Conservation (phyloP, 768 basidiomycete genomes). For the Coprinellus aureogranulatus region DNA sequence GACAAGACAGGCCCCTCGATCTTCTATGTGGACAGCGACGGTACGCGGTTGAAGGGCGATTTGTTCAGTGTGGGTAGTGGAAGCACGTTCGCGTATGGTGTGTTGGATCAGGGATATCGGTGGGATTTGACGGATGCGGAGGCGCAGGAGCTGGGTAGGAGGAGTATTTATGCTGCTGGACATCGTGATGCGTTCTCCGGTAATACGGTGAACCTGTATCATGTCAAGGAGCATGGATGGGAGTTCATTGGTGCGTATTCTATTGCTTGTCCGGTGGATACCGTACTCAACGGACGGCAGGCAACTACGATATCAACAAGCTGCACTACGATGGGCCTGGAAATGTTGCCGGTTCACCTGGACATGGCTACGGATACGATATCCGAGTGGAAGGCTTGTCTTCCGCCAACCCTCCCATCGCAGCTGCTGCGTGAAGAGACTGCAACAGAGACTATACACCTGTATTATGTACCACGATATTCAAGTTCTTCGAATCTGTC, state of each 20-base stretch:
- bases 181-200: slow-evolving; percentile 96
- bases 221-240: slow-evolving; percentile 95
- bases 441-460: slow-evolving; percentile 13
- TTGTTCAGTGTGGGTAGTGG: slow-evolving; percentile 99
- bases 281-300: slow-evolving; percentile 37
- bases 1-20: slow-evolving; percentile 98
- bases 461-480: slow-evolving; percentile 15
- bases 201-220: slow-evolving; percentile 94
- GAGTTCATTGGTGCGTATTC: slow-evolving; percentile 78
- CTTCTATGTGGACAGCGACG: slow-evolving; percentile 98
- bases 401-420: slow-evolving; percentile 49
- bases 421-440: slow-evolving; percentile 11
- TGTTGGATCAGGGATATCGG: slow-evolving; percentile 90
- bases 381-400: slow-evolving; percentile 58
- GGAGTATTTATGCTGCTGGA: slow-evolving; percentile 95
- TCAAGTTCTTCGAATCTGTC: too few species aligned
- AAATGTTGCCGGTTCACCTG: slow-evolving; percentile 57
- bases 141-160: slow-evolving; percentile 88
- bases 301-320: slow-evolving; percentile 88
- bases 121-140: slow-evolving; percentile 94
- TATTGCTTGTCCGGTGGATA: background rate
- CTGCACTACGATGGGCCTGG: slow-evolving; percentile 90
- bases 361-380: slow-evolving; percentile 79
- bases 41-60: slow-evolving; percentile 91
- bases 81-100: slow-evolving; percentile 98